Evolutionary conservation across 345 rosid genomes (phyloP).

Genomic region (Citrus cavaleriei): DNA sequence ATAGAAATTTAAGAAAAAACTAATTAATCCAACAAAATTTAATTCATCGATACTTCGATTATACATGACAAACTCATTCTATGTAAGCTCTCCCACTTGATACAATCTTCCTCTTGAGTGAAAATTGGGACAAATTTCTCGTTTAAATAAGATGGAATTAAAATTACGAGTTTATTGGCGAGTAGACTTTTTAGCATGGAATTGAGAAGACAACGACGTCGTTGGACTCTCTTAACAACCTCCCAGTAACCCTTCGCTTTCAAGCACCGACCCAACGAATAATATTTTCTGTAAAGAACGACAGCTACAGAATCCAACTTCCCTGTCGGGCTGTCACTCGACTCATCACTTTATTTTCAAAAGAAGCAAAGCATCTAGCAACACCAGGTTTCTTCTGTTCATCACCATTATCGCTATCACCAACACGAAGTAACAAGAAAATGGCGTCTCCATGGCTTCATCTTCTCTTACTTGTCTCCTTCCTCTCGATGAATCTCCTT

Average conservation of each 20-base stretch:
- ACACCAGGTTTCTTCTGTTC: background rate
- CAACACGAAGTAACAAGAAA: background rate
- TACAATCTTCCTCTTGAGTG: too few relatives aligned
- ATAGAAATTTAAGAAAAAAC: too few relatives aligned
- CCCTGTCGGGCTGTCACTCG: background rate
- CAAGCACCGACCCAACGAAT: background rate
- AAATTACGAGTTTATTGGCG: too few relatives aligned
- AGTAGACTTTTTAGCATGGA: too few relatives aligned
- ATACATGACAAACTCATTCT: too few relatives aligned
- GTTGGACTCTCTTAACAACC: background rate
- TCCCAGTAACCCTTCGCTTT: background rate
- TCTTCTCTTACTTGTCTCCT: conserved; percentile 30
- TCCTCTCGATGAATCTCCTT: conserved; percentile 31
- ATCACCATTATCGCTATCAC: background rate
- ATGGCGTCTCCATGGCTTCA: conserved; percentile 46
- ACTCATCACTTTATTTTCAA: background rate
- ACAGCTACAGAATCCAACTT: background rate
- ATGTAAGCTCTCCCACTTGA: too few relatives aligned
- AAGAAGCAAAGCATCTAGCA: background rate
- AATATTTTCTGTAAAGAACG: background rate
- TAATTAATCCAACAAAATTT: too few relatives aligned
- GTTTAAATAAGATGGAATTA: too few relatives aligned
- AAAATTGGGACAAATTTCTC: too few relatives aligned
- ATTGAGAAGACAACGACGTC: background rate
- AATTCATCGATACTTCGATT: too few relatives aligned